phyloP scores from a whole-genome alignment of 75 land plant species.

The Pinus taeda region DNA sequence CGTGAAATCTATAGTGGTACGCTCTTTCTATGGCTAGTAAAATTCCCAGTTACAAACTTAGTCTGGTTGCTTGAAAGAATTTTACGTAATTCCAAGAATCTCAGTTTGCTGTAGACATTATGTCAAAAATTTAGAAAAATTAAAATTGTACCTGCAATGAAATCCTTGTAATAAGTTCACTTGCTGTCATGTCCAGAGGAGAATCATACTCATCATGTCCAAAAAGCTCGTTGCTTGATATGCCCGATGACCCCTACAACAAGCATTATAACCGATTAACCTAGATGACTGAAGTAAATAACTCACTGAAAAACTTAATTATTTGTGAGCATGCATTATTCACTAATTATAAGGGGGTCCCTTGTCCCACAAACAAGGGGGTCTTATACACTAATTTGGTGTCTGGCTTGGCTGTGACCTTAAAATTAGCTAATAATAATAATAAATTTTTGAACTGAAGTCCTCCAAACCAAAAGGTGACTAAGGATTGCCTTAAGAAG shows the following conservation, averaged over 20 bases:
- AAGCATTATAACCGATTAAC: background rate
- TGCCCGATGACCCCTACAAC: slow-evolving; percentile 68
- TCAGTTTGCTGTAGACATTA: background rate
- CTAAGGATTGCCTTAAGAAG: background rate
- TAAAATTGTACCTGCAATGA: slow-evolving; percentile 81
- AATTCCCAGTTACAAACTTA: background rate
- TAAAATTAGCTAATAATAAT: no score
- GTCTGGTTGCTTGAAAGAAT: background rate
- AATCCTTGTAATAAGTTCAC: slow-evolving; percentile 74
- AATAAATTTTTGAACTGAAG: background rate
- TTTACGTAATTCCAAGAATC: background rate
- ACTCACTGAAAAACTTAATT: background rate
- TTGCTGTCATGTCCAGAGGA: slow-evolving; percentile 74
- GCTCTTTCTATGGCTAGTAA: background rate
- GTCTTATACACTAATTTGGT: no score
- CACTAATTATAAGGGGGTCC: background rate
- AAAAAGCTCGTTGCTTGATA: slow-evolving; percentile 97
- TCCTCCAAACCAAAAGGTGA: background rate
- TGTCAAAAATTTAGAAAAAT: background rate
- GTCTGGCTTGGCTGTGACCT: no score
- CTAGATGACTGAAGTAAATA: background rate
- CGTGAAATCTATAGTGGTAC: background rate
- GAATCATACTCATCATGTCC: slow-evolving; percentile 50
- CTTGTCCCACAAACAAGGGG: no score
- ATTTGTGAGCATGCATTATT: background rate